Evolutionary conservation across 2,329 filamentous ascomycete genomes (phyloP).

Genomic region (Metarhizium rileyi): DNA sequence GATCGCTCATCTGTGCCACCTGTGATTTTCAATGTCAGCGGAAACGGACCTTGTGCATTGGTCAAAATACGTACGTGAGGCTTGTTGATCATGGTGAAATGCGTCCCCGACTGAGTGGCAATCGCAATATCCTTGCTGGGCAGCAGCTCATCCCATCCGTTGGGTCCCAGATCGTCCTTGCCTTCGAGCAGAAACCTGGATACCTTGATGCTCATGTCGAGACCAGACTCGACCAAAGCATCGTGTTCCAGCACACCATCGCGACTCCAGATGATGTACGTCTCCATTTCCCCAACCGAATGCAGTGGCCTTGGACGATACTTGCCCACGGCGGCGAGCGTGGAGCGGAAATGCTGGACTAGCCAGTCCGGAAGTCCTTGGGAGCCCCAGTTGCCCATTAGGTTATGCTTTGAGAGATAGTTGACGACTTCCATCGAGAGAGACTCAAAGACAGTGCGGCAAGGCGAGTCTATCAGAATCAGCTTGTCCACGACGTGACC

Average conservation of each 20-base stretch:
- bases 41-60: not conserved
- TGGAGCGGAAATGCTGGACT: not conserved
- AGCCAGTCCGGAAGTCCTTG: not conserved
- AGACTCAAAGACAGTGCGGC: constrained; percentile 55
- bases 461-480: constrained; percentile 55
- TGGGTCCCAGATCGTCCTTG: not conserved
- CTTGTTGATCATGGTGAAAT: not conserved
- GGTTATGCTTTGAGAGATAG: not conserved
- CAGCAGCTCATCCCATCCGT: not conserved
- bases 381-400: constrained; percentile 1
- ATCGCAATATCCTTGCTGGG: not conserved
- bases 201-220: not conserved
- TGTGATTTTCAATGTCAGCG: not conserved
- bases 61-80: not conserved
- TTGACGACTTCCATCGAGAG: constrained; percentile 34
- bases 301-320: not conserved
- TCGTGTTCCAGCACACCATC: not conserved
- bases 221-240: not conserved
- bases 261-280: not conserved
- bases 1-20: not conserved
- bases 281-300: not conserved
- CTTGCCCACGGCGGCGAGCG: not conserved
- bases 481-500: constrained; percentile 49
- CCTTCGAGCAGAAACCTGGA: not conserved
- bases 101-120: not conserved